Conservation (phyloP, 345 rosid genomes). For the Salix exigua region DNA sequence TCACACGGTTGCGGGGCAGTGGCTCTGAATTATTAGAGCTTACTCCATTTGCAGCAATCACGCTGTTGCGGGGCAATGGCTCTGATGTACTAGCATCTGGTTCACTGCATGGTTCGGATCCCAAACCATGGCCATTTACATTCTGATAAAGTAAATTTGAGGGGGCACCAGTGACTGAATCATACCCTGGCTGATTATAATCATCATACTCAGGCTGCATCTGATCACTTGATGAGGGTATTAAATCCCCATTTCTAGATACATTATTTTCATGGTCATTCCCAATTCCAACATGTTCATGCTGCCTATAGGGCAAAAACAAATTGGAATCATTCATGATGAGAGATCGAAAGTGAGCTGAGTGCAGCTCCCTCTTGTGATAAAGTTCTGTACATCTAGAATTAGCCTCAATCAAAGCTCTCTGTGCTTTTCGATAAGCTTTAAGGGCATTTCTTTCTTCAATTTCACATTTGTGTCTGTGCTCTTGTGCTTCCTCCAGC, state of each 20-base stretch:
- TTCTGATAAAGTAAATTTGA: constrained; percentile 25
- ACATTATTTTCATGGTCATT: constrained; percentile 30
- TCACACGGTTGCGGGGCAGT: constrained; percentile 46
- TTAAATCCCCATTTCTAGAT: constrained; percentile 37
- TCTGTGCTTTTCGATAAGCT: constrained; percentile 83
- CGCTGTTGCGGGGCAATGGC: constrained; percentile 51
- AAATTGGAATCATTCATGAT: constrained; percentile 54
- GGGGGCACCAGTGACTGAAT: constrained; percentile 26
- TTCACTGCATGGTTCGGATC: constrained; percentile 78
- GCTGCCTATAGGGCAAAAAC: constrained; percentile 46
- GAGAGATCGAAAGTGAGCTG: constrained; percentile 62
- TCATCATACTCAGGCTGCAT: constrained; percentile 39
- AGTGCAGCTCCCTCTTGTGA: constrained; percentile 67
- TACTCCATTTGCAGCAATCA: constrained; percentile 37
- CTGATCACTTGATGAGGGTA: constrained; percentile 39
- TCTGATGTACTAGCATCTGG: constrained; percentile 88
- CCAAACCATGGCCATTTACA: constrained; percentile 48
- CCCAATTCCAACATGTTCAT: constrained; percentile 36
- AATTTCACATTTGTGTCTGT: constrained; percentile 65
- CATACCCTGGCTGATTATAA: constrained; percentile 25
- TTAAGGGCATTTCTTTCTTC: constrained; percentile 93
- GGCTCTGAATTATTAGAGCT: constrained; percentile 59
- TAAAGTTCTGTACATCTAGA: constrained; percentile 69
- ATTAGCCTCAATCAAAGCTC: constrained; percentile 84
- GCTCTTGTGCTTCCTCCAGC: constrained; percentile 78